Base-by-base conservation (phyloP, 805 yeast genomes). In the Metschnikowia proteae region DNA sequence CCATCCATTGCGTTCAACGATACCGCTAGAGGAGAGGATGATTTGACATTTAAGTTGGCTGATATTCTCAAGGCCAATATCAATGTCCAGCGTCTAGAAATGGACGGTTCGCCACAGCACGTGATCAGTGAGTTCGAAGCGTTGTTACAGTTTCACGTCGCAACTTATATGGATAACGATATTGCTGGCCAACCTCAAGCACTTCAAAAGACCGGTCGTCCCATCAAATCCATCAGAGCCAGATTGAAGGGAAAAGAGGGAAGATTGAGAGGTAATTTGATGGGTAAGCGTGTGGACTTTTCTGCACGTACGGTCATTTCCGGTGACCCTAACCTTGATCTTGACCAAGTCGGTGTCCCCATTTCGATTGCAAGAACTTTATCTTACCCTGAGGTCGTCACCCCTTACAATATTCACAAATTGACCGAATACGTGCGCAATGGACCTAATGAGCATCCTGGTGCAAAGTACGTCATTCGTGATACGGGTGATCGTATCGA, bases 181-280 rank as follows among this genome's bases (percentile, higher is more conserved):
- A 94, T 94, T 70, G 99, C 99, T 10, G 99, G 99, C 54, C 99
- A 94, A 73, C 99, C 99, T 0, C 99, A 92, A 69, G 99, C 99
- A 31, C 79, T 94, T 54, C 99, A 94, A 66, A 94, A 94, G 70
- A 88, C 97, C 49, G 99, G 99, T 50, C 86, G 99, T 71, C 99
- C 99, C 2, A 95, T 94, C 58, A 94, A 94, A 68, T 89, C 97
- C 39, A 94, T 94, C 61, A 84, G 99, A 74, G 98, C 99, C n/a
- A 91, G 99, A 76, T 79, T 94, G 61, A 94, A 94, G 85, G 99
- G 99, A 75, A 94, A 94, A 62, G 99, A 94, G 75, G 99, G 99
- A 53, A 91, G 99, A 76, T 82, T 94, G 55, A 85, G 99, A 80
- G 98, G 98, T 65, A 94, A 94, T 64, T 75, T 94, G 62, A 94